Percentiles rank a stretch among this genome's conserved stretches.
Evolutionary conservation across 768 basidiomycete genomes (phyloP).

Genomic region (Galerina sulciceps): DNA sequence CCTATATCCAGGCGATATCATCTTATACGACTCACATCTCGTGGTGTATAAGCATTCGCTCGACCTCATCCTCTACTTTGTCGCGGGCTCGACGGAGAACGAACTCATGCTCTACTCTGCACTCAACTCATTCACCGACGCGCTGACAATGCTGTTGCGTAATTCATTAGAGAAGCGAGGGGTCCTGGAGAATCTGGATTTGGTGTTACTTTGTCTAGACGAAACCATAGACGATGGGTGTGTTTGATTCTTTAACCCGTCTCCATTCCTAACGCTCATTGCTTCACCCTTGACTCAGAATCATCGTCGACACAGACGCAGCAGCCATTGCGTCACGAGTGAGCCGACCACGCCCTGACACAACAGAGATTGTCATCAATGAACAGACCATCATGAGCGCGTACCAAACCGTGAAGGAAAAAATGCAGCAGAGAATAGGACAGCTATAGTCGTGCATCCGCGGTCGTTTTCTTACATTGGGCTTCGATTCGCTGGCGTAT

Average conservation of each 20-base stretch:
- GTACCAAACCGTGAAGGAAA: slow-evolving; percentile 87
- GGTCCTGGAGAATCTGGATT: slow-evolving; percentile 91
- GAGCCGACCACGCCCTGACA: slow-evolving; percentile 89
- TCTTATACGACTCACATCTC: slow-evolving; percentile 88
- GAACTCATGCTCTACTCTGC: slow-evolving; percentile 95
- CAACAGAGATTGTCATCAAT: slow-evolving; percentile 97
- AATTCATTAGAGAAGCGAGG: slow-evolving; percentile 95
- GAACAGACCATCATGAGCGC: slow-evolving; percentile 96
- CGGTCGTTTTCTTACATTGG: not conserved
- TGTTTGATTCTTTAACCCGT: slow-evolving; percentile 29
- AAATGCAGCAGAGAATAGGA: slow-evolving; percentile 81
- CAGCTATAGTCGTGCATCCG: slow-evolving; percentile 54
- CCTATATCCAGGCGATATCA: slow-evolving; percentile 78
- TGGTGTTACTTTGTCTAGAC: slow-evolving; percentile 91
- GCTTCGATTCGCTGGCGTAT: not conserved
- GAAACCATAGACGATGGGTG: slow-evolving; percentile 99
- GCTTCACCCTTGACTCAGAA: too few species aligned
- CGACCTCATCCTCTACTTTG: slow-evolving; percentile 93
- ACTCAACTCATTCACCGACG: slow-evolving; percentile 84
- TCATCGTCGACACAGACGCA: slow-evolving; percentile 96
- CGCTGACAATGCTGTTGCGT: slow-evolving; percentile 81
- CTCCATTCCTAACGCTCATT: not conserved
- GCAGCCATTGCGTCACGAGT: slow-evolving; percentile 96
- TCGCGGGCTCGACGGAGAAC: slow-evolving; percentile 87
- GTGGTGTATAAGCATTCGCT: slow-evolving; percentile 93